These are phyloP conservation scores for Peniophora sp. DNA, from an alignment of 1,284 basidiomycete genomes.

Conservation along the genomic window DNA sequence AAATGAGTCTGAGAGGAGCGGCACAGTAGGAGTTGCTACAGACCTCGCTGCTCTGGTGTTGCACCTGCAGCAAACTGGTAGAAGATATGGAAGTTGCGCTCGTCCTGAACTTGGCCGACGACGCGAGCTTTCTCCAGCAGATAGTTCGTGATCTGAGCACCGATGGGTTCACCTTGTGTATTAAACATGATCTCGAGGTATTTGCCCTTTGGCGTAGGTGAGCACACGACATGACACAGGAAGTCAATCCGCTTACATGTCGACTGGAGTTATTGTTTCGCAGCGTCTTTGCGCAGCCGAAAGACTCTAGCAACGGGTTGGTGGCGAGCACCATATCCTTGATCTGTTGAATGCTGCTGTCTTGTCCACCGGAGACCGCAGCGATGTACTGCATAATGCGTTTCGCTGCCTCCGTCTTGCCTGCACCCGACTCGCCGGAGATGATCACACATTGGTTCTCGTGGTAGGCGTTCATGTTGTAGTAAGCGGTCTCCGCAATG, in stretches of 20 bases:
- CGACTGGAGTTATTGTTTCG: slow-evolving; percentile 98
- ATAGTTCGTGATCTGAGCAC: slow-evolving; percentile 98
- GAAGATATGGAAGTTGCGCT: slow-evolving; percentile 99
- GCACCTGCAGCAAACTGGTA: slow-evolving; percentile 99
- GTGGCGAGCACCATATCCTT: slow-evolving; percentile 99
- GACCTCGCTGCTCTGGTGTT: slow-evolving; percentile 79
- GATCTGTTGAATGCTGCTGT: slow-evolving; percentile 88
- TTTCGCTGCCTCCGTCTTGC: slow-evolving; percentile 96
- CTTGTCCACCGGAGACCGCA: slow-evolving; percentile 84
- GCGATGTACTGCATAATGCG: slow-evolving; percentile 99
- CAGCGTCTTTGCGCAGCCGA: slow-evolving; percentile 98
- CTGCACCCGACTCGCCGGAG: slow-evolving; percentile 96
- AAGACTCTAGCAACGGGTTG: slow-evolving; percentile 95
- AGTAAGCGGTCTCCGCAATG: slow-evolving; percentile 96
- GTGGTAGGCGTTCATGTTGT: slow-evolving; percentile 99
- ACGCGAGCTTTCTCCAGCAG: slow-evolving; percentile 96
- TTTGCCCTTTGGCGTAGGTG: slow-evolving; percentile 69
- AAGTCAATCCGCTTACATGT: slow-evolving; percentile 59
- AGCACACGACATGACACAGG: slow-evolving; percentile 3
- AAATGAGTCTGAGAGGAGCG: slow-evolving; percentile 8
- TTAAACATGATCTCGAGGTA: slow-evolving; percentile 99
- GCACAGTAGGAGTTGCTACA: slow-evolving; percentile 11
- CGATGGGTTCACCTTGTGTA: slow-evolving; percentile 84
- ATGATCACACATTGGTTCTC: slow-evolving; percentile 99
- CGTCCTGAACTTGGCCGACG: slow-evolving; percentile 93